These are phyloP conservation scores for Phytophthora idaei DNA, from an alignment of 352 stramenopile species.

Conservation along the genomic window DNA sequence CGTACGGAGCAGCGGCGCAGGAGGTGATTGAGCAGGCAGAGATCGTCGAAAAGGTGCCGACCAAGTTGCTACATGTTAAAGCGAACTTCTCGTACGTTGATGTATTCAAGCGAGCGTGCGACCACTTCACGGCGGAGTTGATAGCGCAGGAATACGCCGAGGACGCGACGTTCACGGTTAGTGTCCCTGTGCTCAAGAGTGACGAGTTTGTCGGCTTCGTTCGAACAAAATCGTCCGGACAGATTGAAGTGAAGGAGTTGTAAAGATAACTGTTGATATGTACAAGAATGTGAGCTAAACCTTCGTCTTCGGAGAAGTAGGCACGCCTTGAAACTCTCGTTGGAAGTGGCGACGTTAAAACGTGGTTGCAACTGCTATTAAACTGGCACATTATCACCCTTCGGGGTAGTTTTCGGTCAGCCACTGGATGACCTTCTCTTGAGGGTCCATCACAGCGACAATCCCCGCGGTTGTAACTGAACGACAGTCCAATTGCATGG, in stretches of 20 bases:
- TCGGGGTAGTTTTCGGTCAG: conserved; percentile 22
- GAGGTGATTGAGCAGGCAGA: conserved; percentile 57
- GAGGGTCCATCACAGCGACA: conserved; percentile 7
- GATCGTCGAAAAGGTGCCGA: conserved; percentile 62
- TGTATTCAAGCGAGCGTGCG: conserved; percentile 55
- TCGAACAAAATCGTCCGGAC: conserved; percentile 52
- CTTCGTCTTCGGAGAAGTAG: conserved; percentile 10
- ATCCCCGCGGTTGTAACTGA: conserved; percentile 5
- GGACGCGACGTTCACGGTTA: conserved; percentile 50
- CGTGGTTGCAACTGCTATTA: too few relatives aligned
- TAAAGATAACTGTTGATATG: conserved; percentile 7
- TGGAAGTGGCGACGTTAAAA: too few relatives aligned
- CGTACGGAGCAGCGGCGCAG: conserved; percentile 67
- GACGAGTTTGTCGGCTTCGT: conserved; percentile 47
- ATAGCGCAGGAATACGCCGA: conserved; percentile 40
- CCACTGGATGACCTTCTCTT: conserved; percentile 24
- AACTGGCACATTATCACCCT: neutral
- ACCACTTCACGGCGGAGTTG: conserved; percentile 49
- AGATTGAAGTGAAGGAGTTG: conserved; percentile 30
- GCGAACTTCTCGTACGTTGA: conserved; percentile 41
- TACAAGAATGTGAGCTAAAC: conserved; percentile 5
- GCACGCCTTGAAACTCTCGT: too few relatives aligned
- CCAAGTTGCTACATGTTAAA: conserved; percentile 35
- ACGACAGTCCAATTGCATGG: neutral
- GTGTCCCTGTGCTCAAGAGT: conserved; percentile 38